phyloP scores from a whole-genome alignment of 805 yeast species.

The Pichia occidentalis region DNA sequence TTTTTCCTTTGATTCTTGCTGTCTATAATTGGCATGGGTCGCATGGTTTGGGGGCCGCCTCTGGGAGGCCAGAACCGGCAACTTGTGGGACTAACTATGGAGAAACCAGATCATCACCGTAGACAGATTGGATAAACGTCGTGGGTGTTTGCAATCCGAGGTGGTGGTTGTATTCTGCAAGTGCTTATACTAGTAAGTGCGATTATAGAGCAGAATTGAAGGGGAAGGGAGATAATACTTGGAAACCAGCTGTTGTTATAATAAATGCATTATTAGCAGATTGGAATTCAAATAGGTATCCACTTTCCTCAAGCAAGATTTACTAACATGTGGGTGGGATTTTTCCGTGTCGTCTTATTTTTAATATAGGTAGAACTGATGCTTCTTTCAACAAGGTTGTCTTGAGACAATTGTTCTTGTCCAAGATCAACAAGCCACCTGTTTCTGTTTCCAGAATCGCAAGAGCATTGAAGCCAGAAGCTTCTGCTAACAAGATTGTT shows the following conservation, averaged over 20 bases:
- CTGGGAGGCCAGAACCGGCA: no score
- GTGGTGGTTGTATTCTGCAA: conserved; percentile 23
- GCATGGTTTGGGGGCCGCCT: conserved; percentile 4
- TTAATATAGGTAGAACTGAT: conserved; percentile 83
- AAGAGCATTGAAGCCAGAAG: conserved; percentile 74
- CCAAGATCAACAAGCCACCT: conserved; percentile 99
- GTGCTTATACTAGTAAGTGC: conserved; percentile 34
- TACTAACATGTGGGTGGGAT: conserved; percentile 12
- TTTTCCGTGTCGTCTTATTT: conserved; percentile 2
- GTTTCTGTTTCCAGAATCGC: conserved; percentile 91
- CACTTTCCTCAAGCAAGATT: conserved; percentile 12
- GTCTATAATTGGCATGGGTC: conserved; percentile 12
- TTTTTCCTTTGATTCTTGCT: conserved; percentile 23
- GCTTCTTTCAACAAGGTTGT: conserved; percentile 97
- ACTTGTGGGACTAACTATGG: no score
- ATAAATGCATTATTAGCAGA: no score
- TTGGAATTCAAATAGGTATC: no score
- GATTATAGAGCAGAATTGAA: conserved; percentile 45
- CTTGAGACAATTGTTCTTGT: conserved; percentile 90
- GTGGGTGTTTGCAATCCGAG: background rate
- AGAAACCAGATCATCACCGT: no score
- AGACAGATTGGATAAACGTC: background rate
- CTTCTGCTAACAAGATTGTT: conserved; percentile 83
- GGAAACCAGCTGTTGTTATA: no score
- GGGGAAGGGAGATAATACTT: conserved; percentile 1